Evolutionary conservation across 208 protist genomes (phyloP).

Genomic region (Endotrypanum monterogeii): DNA sequence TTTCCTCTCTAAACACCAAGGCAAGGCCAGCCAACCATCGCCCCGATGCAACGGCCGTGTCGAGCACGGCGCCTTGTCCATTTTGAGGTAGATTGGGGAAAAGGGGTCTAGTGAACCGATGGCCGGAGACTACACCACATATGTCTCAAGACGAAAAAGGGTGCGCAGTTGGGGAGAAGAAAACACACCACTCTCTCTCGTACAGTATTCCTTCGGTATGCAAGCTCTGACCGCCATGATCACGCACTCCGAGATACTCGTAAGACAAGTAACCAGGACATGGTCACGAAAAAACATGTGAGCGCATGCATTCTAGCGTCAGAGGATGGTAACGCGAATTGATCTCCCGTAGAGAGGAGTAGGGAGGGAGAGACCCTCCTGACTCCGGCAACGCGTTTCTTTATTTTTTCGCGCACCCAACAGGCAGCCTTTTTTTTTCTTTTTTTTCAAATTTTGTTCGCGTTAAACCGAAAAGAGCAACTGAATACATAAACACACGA

Average conservation of each 20-base stretch:
- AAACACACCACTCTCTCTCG: background rate
- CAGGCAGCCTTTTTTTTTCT: background rate
- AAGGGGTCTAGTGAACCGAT: background rate
- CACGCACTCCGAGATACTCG: background rate
- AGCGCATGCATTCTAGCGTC: background rate
- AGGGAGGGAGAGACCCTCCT: background rate
- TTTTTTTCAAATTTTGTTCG: slow-evolving; percentile 12
- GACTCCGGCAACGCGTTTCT: background rate
- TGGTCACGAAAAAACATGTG: background rate
- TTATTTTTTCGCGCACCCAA: background rate
- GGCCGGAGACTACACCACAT: background rate
- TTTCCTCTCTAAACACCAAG: background rate
- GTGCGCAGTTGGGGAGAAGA: background rate
- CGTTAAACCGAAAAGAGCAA: slow-evolving; percentile 3
- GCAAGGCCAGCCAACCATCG: background rate
- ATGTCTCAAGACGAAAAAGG: background rate
- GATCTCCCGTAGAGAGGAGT: background rate
- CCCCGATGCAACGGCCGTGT: background rate
- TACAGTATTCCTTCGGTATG: background rate
- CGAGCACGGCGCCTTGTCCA: background rate
- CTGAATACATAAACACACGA: slow-evolving; percentile 13
- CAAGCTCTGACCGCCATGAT: background rate
- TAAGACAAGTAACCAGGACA: background rate
- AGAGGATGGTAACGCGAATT: background rate
- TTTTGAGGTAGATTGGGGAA: background rate